Base-by-base conservation (phyloP, 1,284 basidiomycete species). In the Uromyces viciae-fabae region DNA sequence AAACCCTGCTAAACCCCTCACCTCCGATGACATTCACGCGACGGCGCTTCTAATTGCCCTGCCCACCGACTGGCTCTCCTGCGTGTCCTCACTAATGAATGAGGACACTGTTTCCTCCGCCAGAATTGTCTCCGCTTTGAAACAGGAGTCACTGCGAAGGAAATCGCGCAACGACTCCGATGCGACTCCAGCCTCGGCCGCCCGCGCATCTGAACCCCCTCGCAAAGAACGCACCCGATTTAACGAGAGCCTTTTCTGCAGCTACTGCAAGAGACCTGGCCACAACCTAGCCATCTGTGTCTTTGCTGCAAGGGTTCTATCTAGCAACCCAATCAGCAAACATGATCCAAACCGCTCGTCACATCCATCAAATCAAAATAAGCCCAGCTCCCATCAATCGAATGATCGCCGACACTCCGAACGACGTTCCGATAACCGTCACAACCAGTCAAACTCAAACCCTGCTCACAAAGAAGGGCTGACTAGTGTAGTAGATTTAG, bases 51-150 rank as follows among this genome's bases (percentile, higher is more conserved):
- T 75, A 14, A 75, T 75, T 31, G 56, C 72, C 2, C 11, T 75
- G 4, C 72, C 72, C 15, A 22, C 5, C 36, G 52, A 75, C 52
- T 75, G 72, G 72, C 33, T 75, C 5, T 22, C 9, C 9, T 75
- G 72, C 25, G 52, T 75, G 3, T 75, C 72, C 8, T 54, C 72
- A 11, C 15, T 75, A 33, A 75, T 75, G 72, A 75, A 75, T n/a
- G 17, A 75, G 46, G 46, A 36, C 5, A 31, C 56, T 8, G 72
- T 75, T 2, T 22, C 72, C 3, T 75, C 52, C 9, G 4, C 25
- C 2, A 54, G 40, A n/a, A 56, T 75, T 40, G 38, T 75, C 25
- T 31, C 28, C n/a, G 73, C 73, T 42, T 42, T 75, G 8, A 75
- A 75, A 31, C 25, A 56, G 19, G 73, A 75, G 22, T 36, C 73